Evolutionary conservation across 192 early-diverging fungal genomes (phyloP).

Genomic region (Coemansia sp.): DNA sequence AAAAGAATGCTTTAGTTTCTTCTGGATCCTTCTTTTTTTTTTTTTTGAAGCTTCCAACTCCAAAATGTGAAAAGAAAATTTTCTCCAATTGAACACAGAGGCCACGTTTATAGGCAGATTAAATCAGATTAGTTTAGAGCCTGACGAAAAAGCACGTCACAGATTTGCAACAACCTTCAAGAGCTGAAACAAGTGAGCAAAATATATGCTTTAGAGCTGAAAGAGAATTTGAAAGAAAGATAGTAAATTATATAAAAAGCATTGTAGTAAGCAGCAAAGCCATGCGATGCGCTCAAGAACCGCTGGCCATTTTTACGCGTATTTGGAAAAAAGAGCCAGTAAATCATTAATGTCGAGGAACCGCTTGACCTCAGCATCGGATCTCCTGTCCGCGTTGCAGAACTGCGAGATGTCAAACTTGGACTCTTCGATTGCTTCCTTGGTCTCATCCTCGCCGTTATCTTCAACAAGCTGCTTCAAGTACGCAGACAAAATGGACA

Average conservation of each 20-base stretch:
- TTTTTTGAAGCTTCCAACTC: no score
- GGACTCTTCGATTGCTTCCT: slow-evolving; percentile 32
- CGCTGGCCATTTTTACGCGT: no score
- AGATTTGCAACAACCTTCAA: no score
- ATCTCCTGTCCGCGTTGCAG: slow-evolving; percentile 30
- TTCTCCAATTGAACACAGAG: not conserved
- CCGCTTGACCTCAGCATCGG: slow-evolving; percentile 32
- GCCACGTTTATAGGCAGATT: not conserved
- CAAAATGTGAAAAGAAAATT: not conserved
- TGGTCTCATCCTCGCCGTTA: slow-evolving; percentile 27
- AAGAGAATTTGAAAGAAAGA: not conserved
- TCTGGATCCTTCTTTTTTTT: not conserved
- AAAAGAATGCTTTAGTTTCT: not conserved
- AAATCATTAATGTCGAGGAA: slow-evolving; percentile 29
- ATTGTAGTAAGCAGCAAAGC: not conserved
- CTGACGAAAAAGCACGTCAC: not conserved
- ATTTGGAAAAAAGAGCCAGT: slow-evolving; percentile 31
- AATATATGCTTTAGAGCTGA: not conserved
- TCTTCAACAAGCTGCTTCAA: slow-evolving; percentile 31
- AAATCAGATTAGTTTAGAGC: not conserved
- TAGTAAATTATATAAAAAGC: not conserved
- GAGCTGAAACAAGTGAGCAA: not conserved
- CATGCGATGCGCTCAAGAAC: not conserved
- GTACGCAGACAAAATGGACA: slow-evolving; percentile 29
- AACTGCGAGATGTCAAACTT: slow-evolving; percentile 45